Conservation (phyloP, 257 asterid species). For the Lycium barbarum region DNA sequence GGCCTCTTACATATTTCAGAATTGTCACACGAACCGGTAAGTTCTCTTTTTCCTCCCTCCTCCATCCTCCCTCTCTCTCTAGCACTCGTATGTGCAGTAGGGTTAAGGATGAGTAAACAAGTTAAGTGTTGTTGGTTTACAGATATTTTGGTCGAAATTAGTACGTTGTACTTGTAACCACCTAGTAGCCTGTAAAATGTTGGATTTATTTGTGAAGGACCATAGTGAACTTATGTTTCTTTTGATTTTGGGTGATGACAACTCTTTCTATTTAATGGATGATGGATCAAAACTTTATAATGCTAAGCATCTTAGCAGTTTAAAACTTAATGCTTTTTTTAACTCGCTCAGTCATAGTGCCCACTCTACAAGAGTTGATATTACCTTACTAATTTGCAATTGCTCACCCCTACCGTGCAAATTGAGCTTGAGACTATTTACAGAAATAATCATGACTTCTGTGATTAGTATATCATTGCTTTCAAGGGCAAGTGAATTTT, state of each 20-base stretch:
- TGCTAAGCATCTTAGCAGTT: background rate
- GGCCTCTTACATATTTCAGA: constrained; percentile 96
- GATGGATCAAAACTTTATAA: background rate
- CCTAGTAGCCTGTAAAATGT: background rate
- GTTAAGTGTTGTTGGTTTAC: background rate
- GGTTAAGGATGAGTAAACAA: background rate
- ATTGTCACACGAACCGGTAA: constrained; percentile 82
- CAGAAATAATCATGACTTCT: constrained; percentile 7
- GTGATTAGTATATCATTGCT: background rate
- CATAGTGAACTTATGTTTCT: background rate
- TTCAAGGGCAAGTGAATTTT: background rate
- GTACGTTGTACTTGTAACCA: background rate
- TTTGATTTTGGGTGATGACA: background rate
- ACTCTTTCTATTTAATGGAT: background rate
- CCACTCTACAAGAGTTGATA: background rate
- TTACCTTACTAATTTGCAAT: background rate
- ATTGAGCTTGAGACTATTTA: background rate
- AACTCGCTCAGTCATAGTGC: background rate
- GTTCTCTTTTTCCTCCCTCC: constrained; percentile 27
- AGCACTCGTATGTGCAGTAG: background rate
- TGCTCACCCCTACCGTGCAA: background rate
- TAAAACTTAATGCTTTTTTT: background rate
- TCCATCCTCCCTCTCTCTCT: background rate
- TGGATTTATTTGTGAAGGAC: background rate
- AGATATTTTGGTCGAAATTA: background rate